Conservation (phyloP, 2,329 filamentous ascomycete genomes). For the Colletotrichum eremochloae region DNA sequence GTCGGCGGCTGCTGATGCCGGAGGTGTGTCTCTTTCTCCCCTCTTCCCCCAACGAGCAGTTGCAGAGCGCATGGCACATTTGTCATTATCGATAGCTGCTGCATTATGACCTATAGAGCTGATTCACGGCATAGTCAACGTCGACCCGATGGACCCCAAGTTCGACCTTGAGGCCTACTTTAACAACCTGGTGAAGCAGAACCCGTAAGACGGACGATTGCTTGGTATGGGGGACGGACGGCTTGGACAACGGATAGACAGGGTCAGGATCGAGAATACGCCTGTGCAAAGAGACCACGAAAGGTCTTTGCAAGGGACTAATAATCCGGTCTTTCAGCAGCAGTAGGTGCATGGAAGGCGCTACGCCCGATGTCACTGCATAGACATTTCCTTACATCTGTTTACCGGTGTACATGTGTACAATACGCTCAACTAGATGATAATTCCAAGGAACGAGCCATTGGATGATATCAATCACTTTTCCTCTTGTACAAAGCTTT, state of each 20-base stretch:
- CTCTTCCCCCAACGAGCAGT: neutral
- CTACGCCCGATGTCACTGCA: conserved; percentile 59
- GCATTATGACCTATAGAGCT: neutral
- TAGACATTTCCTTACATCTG: conserved; percentile 63
- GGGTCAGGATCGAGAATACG: conserved; percentile 40
- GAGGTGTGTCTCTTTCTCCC: conserved; percentile 29
- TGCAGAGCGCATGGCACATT: conserved; percentile 2
- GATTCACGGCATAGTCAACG: conserved; percentile 66
- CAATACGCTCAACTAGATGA: conserved; percentile 66
- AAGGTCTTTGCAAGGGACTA: conserved; percentile 29
- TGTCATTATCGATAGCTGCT: neutral
- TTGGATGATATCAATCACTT: conserved; percentile 38
- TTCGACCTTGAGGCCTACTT: conserved; percentile 94
- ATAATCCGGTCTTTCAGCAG: conserved; percentile 42
- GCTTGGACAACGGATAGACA: conserved; percentile 49
- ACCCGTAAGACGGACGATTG: conserved; percentile 55
- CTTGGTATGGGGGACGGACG: conserved; percentile 46
- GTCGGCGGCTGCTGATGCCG: conserved; percentile 32
- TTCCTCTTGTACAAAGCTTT: neutral
- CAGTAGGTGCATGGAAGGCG: conserved; percentile 51
- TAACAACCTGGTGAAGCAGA: conserved; percentile 70
- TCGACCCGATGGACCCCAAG: conserved; percentile 85
- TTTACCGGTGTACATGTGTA: conserved; percentile 66
- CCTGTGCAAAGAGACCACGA: conserved; percentile 39
- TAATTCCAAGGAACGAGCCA: conserved; percentile 43